phyloP scores from a whole-genome alignment of 2,329 filamentous ascomycete genomes.

The Fusarium sp. region DNA sequence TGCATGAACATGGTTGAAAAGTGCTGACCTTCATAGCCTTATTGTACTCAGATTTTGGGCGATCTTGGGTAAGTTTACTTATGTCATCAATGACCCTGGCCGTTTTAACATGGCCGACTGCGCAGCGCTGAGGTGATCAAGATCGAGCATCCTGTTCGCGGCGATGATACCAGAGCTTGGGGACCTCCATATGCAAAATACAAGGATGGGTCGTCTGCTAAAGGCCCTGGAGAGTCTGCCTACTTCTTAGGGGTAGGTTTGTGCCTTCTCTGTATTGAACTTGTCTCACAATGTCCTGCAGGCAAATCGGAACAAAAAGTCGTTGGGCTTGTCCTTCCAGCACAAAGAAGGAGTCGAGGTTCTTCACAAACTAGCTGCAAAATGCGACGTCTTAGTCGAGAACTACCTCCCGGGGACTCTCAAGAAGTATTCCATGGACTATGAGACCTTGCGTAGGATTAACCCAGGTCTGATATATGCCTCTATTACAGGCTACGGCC shows the following conservation, averaged over 20 bases:
- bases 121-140: slow-evolving; percentile 93
- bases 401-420: slow-evolving; percentile 93
- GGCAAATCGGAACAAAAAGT: slow-evolving; percentile 98
- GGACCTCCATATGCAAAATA: slow-evolving; percentile 93
- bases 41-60: slow-evolving; percentile 95
- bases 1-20: not conserved
- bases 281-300: slow-evolving; percentile 49
- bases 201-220: slow-evolving; percentile 62
- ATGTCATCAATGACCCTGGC: not conserved
- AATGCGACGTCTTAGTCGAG: slow-evolving; percentile 93
- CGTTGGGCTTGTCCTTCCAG: slow-evolving; percentile 89
- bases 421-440: slow-evolving; percentile 92
- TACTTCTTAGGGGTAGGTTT: slow-evolving; percentile 86
- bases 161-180: slow-evolving; percentile 96
- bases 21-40: slow-evolving; percentile 69
- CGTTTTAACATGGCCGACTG: slow-evolving; percentile 19
- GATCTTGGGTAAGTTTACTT: slow-evolving; percentile 81
- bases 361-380: slow-evolving; percentile 82
- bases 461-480: slow-evolving; percentile 93
- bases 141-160: slow-evolving; percentile 89
- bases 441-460: slow-evolving; percentile 78
- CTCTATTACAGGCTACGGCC: slow-evolving; percentile 96
- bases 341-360: slow-evolving; percentile 85
- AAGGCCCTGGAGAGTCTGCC: slow-evolving; percentile 88
- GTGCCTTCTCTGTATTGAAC: not conserved